Conservation (phyloP, 495 filamentous ascomycete genomes). For the Cetradonia linearis region DNA sequence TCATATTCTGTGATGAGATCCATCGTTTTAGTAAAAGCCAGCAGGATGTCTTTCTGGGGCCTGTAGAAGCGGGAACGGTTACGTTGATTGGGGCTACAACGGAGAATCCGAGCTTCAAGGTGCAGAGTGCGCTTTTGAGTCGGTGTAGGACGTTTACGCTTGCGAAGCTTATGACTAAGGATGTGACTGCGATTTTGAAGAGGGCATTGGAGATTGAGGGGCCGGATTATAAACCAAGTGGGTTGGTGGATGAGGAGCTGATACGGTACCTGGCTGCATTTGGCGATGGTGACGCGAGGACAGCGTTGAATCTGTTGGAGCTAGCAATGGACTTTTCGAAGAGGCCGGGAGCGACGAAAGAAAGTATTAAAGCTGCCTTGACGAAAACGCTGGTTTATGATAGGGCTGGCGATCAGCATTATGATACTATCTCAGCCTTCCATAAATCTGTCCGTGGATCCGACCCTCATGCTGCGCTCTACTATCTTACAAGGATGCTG, state of each 20-base stretch:
- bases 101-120: slow-evolving; percentile 93
- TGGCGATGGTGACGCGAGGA: slow-evolving; percentile 84
- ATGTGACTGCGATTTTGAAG: slow-evolving; percentile 60
- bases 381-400: slow-evolving; percentile 93
- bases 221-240: slow-evolving; percentile 41
- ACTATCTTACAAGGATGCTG: slow-evolving; percentile 95
- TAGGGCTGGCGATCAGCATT: slow-evolving; percentile 89
- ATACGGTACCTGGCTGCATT: slow-evolving; percentile 73
- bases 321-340: slow-evolving; percentile 60
- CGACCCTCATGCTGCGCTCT: slow-evolving; percentile 76
- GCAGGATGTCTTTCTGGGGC: slow-evolving; percentile 90
- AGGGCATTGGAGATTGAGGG: slow-evolving; percentile 61
- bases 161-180: slow-evolving; percentile 55
- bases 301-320: slow-evolving; percentile 85
- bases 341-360: slow-evolving; percentile 43
- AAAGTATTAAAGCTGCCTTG: slow-evolving; percentile 63
- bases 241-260: slow-evolving; percentile 66
- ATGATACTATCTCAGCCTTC: slow-evolving; percentile 89
- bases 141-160: slow-evolving; percentile 87
- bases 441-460: slow-evolving; percentile 90
- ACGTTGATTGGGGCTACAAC: slow-evolving; percentile 93
- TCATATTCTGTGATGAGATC: slow-evolving; percentile 97
- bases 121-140: slow-evolving; percentile 78
- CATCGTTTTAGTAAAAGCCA: slow-evolving; percentile 89
- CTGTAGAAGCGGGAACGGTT: slow-evolving; percentile 83